These are phyloP conservation scores for Marasmius oreades DNA, from an alignment of 1,284 basidiomycete species.

Conservation along the genomic window DNA sequence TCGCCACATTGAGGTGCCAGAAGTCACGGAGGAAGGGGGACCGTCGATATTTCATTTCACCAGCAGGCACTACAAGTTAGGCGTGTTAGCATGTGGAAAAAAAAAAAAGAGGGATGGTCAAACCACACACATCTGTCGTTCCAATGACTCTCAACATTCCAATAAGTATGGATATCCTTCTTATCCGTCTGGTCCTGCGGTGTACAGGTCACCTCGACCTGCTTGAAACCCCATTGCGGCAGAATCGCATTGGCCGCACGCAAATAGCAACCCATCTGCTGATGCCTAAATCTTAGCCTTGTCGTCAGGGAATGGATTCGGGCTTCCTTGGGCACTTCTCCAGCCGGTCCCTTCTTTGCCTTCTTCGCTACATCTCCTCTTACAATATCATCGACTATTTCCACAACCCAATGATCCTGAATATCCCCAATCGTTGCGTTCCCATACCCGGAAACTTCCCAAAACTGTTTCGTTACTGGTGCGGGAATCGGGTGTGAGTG, in stretches of 20 bases:
- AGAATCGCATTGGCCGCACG: slow-evolving; percentile 86
- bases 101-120: slow-evolving; percentile 1
- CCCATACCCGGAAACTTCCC: slow-evolving; percentile 93
- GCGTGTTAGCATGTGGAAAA: slow-evolving; percentile 1
- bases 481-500: slow-evolving; percentile 90
- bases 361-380: slow-evolving; percentile 40
- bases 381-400: slow-evolving; percentile 89
- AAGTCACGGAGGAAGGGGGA: slow-evolving; percentile 97
- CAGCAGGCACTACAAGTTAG: slow-evolving; percentile 66
- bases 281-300: slow-evolving; percentile 81
- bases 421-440: slow-evolving; percentile 83
- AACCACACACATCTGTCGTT: slow-evolving; percentile 80
- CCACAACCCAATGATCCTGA: slow-evolving; percentile 91
- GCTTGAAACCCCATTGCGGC: slow-evolving; percentile 99
- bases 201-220: slow-evolving; percentile 93
- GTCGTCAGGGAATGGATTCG: slow-evolving; percentile 90
- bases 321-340: slow-evolving; percentile 45
- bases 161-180: slow-evolving; percentile 85
- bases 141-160: slow-evolving; percentile 98
- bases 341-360: slow-evolving; percentile 4
- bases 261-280: slow-evolving; percentile 82
- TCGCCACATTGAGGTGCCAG: slow-evolving; percentile 97
- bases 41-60: slow-evolving; percentile 78
- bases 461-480: slow-evolving; percentile 86
- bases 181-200: slow-evolving; percentile 74